These are phyloP conservation scores for Yamadazyma songkhlaensis DNA, from an alignment of 1,139 yeast species.

Conservation along the genomic window DNA sequence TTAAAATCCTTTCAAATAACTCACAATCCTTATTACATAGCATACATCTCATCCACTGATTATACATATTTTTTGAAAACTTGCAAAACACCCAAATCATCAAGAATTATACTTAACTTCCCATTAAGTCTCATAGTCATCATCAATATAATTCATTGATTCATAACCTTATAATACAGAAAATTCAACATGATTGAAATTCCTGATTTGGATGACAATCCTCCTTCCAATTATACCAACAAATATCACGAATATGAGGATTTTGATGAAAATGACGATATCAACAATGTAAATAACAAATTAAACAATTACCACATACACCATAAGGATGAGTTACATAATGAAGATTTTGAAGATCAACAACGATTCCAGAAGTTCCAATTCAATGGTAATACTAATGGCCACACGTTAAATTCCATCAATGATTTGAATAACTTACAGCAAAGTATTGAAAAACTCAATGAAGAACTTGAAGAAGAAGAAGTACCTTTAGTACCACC, in stretches of 20 bases:
- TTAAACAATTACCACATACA: not conserved
- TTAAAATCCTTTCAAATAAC: no score
- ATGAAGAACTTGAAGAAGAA: conserved; percentile 3
- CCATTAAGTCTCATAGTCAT: no score
- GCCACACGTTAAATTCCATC: conserved; percentile 1
- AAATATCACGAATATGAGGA: conserved; percentile 1
- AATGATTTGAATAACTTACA: conserved; percentile 2
- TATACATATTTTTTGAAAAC: no score
- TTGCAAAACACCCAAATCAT: no score
- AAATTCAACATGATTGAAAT: conserved; percentile 33
- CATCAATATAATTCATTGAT: no score
- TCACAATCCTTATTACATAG: no score
- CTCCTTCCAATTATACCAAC: conserved; percentile 5
- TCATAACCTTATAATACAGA: no score
- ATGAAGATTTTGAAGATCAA: conserved; percentile 8
- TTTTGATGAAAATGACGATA: conserved; percentile 5
- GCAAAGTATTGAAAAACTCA: conserved; percentile 2
- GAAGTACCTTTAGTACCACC: conserved; percentile 1
- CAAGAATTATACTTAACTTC: no score
- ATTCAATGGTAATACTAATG: conserved; percentile 3
- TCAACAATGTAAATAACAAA: conserved; percentile 3
- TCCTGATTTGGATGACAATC: conserved; percentile 31
- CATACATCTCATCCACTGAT: no score
- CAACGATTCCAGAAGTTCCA: conserved; percentile 10
- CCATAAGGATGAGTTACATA: not conserved